Evolutionary conservation across 2,329 filamentous ascomycete species (phyloP), one percentile per base, ranked within the genome.

Genomic region (Phoma sp.): DNA sequence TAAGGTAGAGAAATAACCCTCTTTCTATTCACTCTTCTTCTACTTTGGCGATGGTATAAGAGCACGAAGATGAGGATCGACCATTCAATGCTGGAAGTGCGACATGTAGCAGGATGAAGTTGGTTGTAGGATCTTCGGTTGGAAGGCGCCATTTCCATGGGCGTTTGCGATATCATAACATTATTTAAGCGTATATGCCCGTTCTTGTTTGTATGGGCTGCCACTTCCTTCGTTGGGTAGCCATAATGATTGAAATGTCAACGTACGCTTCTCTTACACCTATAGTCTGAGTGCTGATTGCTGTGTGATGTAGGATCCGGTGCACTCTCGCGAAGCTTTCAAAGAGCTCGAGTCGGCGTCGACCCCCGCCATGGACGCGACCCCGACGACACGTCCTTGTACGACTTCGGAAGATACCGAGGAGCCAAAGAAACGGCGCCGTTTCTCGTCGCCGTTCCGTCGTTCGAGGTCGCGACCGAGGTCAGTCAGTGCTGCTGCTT

Each of bases 1-100:
- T 77, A 96, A 96, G 90, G 90, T 93, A 89, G 91, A 91, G 87
- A 79, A 81, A 83, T 86, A 79, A 88, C 80, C 84, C 83, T 76
- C 69, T 73, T 70, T 49, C 14, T 58, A 38, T 55, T 39, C 61
- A 46, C 54, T 58, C 52, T 9, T 29, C 6, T 29, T 29, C 27
- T 29, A 6, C 27, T 7, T 7, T 29, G 27, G 27, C 27, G 27
- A 29, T 29, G 27, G 27, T 9, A 29, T 9, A 29, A 29, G 27
- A 29, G 6, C 27, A 29, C 27, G 27, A 29, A 29, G 27, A 7
- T 29, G 27, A 29, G 27, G 27, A 29, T 9, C 9, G 27, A 9
- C 27, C 46, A 33, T 23, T 33, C 40, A 40, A 42, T 24, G 18
- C 38, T 49, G 56, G 57, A 54, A 56, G 40, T 52, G 50, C 47